Evolutionary conservation across 2,329 filamentous ascomycete genomes (phyloP).

Genomic region (Botrytis byssoidea): DNA sequence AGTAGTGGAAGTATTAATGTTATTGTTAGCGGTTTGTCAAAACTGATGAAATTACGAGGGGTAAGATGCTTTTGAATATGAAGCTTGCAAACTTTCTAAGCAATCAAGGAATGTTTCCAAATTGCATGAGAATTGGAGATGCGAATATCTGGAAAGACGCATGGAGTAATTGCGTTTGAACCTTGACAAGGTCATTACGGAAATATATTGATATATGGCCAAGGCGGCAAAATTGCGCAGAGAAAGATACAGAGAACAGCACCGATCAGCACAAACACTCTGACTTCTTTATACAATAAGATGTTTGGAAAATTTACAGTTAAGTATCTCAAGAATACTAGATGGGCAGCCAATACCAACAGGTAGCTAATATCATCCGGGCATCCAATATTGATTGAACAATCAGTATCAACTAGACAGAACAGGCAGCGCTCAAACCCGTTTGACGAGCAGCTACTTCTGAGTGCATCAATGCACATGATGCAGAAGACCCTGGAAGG

Average conservation of each 20-base stretch:
- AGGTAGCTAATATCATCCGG: background rate
- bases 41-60: background rate
- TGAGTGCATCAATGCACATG: background rate
- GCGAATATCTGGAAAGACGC: background rate
- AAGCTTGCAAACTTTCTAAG: background rate
- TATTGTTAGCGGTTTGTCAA: background rate
- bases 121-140: background rate
- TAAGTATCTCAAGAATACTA: background rate
- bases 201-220: background rate
- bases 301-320: background rate
- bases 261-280: background rate
- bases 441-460: background rate
- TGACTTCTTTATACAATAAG: background rate
- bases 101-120: background rate
- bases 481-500: background rate
- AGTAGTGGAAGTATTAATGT: background rate
- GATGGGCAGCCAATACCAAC: background rate
- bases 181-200: background rate
- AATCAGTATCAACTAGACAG: background rate
- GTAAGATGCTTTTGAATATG: background rate
- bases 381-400: background rate
- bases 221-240: background rate
- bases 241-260: background rate
- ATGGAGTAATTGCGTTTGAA: background rate
- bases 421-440: background rate